phyloP scores from a whole-genome alignment of 169 alveolate genomes.

The Cryptosporidium bovis region DNA sequence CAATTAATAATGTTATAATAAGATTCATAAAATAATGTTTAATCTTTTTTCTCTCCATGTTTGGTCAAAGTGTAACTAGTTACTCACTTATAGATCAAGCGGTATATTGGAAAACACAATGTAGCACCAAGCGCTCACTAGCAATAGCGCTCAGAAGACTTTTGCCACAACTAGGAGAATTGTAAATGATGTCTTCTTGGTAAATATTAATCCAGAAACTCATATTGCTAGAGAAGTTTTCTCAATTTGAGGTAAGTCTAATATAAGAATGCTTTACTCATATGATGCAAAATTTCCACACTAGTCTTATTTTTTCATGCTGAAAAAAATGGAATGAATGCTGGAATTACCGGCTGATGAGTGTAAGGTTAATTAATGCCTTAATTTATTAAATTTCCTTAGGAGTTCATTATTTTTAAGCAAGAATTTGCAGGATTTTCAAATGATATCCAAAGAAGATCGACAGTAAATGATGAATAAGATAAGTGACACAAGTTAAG shows the following conservation, averaged over 20 bases:
- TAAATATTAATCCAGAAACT: conserved; percentile 97
- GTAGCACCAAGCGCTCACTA: conserved; percentile 99
- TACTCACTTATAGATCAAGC: conserved; percentile 92
- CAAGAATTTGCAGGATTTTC: no score
- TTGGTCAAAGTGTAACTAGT: conserved; percentile 13
- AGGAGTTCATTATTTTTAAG: no score
- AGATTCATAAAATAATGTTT: no score
- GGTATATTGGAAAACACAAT: conserved; percentile 98
- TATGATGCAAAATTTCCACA: conserved; percentile 31
- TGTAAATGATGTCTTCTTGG: conserved; percentile 91
- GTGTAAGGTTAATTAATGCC: neutral
- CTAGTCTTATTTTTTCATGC: conserved; percentile 14
- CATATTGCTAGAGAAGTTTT: conserved; percentile 98
- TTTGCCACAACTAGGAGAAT: conserved; percentile 2
- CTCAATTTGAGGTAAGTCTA: conserved; percentile 85
- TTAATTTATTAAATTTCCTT: no score
- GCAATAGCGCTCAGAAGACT: conserved; percentile 97
- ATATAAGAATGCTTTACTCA: neutral
- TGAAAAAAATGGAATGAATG: conserved; percentile 69
- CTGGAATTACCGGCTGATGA: conserved; percentile 75
- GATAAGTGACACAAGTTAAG: no score
- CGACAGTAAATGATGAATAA: neutral
- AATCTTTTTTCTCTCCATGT: no score
- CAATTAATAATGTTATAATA: no score
- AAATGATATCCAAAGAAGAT: neutral